Conservation (phyloP, 306 rosid species). For the Gillenia trifoliata region DNA sequence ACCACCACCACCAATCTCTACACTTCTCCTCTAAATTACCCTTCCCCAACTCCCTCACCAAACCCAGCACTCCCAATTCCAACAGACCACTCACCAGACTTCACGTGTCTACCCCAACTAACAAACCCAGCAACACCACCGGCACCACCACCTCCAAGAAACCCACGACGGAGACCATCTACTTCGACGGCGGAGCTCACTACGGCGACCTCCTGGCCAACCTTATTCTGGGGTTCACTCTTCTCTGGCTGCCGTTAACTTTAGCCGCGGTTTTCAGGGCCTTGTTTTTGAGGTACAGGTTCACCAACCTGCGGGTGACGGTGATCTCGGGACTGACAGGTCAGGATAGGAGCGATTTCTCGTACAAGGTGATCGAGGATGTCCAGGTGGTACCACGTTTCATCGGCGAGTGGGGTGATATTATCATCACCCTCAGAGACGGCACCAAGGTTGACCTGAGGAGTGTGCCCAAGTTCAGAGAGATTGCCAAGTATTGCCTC, state of each 20-base stretch:
- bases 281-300: constrained; percentile 69
- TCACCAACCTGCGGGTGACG: constrained; percentile 79
- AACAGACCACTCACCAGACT: constrained; percentile 41
- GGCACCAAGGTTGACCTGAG: constrained; percentile 85
- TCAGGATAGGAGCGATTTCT: constrained; percentile 77
- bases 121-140: constrained; percentile 39
- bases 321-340: constrained; percentile 89
- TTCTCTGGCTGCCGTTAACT: constrained; percentile 78
- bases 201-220: constrained; percentile 75
- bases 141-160: constrained; percentile 17
- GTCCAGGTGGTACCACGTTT: constrained; percentile 92
- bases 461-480: constrained; percentile 83
- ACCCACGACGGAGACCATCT: constrained; percentile 51
- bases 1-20: constrained; percentile 21
- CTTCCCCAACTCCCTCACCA: constrained; percentile 23
- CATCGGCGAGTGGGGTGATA: constrained; percentile 94
- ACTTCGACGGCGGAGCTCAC: constrained; percentile 98
- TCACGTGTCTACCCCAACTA: constrained; percentile 72
- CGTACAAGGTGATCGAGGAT: constrained; percentile 67
- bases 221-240: constrained; percentile 76
- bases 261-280: constrained; percentile 82
- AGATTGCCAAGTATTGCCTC: constrained; percentile 74
- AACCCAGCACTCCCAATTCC: constrained; percentile 1
- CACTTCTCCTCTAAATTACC: constrained; percentile 13
- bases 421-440: constrained; percentile 73